A percentile compares a stretch with the other conserved stretches of the same genome.
Conservation (phyloP, 495 filamentous ascomycete species). For the Astrothelium subdiscretum region DNA sequence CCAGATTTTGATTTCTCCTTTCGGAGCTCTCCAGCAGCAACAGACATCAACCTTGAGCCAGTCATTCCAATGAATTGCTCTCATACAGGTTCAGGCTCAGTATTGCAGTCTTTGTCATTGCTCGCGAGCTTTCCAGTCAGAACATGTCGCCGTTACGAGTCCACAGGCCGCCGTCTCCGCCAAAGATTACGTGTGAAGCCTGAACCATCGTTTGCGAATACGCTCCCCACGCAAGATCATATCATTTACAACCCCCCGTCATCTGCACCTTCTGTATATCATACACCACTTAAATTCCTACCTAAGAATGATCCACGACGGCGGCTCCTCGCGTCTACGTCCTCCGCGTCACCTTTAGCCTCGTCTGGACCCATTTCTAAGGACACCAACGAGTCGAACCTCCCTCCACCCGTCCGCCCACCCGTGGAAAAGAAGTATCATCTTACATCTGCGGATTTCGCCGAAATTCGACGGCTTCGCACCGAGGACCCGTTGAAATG, state of each 20-base stretch:
- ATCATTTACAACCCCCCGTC: constrained; percentile 94
- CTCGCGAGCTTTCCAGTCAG: background rate
- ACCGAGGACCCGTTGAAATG: constrained; percentile 54
- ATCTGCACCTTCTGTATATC: constrained; percentile 64
- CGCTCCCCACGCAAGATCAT: constrained; percentile 39
- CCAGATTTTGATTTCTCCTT: too few species aligned
- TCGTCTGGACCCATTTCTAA: constrained; percentile 8
- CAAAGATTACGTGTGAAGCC: constrained; percentile 61
- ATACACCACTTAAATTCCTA: constrained; percentile 85
- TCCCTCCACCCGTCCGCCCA: constrained; percentile 46
- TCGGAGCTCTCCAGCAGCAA: too few species aligned
- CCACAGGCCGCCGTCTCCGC: constrained; percentile 57
- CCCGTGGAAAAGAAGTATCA: constrained; percentile 59
- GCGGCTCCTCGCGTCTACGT: constrained; percentile 28
- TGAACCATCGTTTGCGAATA: constrained; percentile 53
- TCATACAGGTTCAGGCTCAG: background rate
- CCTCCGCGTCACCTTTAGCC: background rate
- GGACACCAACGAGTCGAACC: constrained; percentile 18
- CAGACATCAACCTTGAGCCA: too few species aligned
- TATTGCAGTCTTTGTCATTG: background rate
- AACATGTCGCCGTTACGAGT: constrained; percentile 44
- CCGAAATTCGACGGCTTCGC: constrained; percentile 65
- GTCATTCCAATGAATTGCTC: background rate
- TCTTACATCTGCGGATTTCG: constrained; percentile 59
- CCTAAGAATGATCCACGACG: constrained; percentile 66